Evolutionary conservation across 805 yeast genomes (phyloP).

Genomic region (Wickerhamomyces subpelliculosus): DNA sequence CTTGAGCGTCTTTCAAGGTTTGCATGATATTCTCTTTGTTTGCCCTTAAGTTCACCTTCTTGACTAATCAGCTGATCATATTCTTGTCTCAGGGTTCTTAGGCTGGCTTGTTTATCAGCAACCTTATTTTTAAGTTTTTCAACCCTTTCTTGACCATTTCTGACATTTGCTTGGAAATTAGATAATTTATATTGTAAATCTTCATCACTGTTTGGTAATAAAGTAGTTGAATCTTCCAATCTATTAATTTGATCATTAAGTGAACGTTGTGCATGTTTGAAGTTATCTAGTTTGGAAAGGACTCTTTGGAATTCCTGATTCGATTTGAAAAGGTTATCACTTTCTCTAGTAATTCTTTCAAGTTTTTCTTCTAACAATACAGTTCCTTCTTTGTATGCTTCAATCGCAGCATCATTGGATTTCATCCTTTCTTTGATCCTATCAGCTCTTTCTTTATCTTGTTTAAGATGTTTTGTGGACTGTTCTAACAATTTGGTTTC

Average conservation of each 20-base stretch:
- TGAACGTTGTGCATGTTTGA: constrained; percentile 40
- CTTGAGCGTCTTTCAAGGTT: constrained; percentile 16
- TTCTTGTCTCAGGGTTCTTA: constrained; percentile 23
- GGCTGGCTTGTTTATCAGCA: constrained; percentile 13
- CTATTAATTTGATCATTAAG: constrained; percentile 45
- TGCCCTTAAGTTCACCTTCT: constrained; percentile 51
- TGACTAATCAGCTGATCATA: constrained; percentile 34
- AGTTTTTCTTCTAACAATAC: constrained; percentile 42
- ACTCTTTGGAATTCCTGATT: constrained; percentile 79
- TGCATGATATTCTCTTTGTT: constrained; percentile 28
- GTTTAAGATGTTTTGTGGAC: constrained; percentile 67
- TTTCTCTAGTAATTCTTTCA: constrained; percentile 44
- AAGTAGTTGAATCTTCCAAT: constrained; percentile 38
- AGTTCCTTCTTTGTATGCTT: constrained; percentile 40
- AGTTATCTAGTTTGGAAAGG: constrained; percentile 53
- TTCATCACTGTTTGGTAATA: constrained; percentile 37
- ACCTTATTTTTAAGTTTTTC: constrained; percentile 18
- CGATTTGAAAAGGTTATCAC: constrained; percentile 59
- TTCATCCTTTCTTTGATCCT: constrained; percentile 43
- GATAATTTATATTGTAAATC: constrained; percentile 32
- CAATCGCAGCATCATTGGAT: constrained; percentile 37
- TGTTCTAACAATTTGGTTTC: constrained; percentile 75
- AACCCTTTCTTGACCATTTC: constrained; percentile 24
- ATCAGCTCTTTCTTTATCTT: constrained; percentile 68
- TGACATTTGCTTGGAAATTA: constrained; percentile 31